These are phyloP conservation scores for Elymus sibiricus DNA, from an alignment of 176 grass and related monocot species.

Conservation along the genomic window DNA sequence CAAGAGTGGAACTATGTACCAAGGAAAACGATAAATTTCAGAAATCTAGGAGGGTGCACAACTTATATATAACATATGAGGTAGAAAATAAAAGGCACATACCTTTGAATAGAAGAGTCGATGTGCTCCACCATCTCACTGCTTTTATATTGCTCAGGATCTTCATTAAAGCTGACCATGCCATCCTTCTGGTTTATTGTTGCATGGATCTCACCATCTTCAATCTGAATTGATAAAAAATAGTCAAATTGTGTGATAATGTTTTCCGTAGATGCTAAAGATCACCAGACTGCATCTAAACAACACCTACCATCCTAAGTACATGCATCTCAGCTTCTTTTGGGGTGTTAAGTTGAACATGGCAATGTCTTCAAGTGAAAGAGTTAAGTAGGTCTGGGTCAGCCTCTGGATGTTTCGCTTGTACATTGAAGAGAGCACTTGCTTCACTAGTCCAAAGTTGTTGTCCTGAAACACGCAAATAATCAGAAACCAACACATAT, in stretches of 20 bases:
- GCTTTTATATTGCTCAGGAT: slow-evolving; percentile 99
- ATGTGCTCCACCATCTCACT: slow-evolving; percentile 81
- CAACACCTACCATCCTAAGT: slow-evolving; percentile 77
- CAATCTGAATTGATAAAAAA: slow-evolving; percentile 51
- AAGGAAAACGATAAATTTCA: background rate
- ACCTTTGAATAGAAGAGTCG: slow-evolving; percentile 81
- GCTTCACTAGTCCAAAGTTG: slow-evolving; percentile 88
- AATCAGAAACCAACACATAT: slow-evolving; percentile 5
- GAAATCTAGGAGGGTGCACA: background rate
- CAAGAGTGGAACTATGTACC: background rate
- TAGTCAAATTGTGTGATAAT: background rate
- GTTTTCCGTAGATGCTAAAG: background rate
- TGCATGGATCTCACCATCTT: slow-evolving; percentile 95
- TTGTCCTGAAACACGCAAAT: slow-evolving; percentile 59
- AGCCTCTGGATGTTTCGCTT: slow-evolving; percentile 96
- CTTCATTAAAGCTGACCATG: slow-evolving; percentile 98
- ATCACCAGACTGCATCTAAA: slow-evolving; percentile 12
- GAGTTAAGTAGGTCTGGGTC: slow-evolving; percentile 94
- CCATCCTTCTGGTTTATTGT: slow-evolving; percentile 99
- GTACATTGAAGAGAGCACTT: slow-evolving; percentile 93
- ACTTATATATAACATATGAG: background rate
- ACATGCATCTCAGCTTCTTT: slow-evolving; percentile 97
- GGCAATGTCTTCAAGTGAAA: slow-evolving; percentile 95
- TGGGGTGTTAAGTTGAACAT: slow-evolving; percentile 77
- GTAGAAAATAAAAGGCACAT: background rate